Evolutionary conservation across 2,329 filamentous ascomycete species (phyloP).

Genomic region (Arthroderma uncinatum): DNA sequence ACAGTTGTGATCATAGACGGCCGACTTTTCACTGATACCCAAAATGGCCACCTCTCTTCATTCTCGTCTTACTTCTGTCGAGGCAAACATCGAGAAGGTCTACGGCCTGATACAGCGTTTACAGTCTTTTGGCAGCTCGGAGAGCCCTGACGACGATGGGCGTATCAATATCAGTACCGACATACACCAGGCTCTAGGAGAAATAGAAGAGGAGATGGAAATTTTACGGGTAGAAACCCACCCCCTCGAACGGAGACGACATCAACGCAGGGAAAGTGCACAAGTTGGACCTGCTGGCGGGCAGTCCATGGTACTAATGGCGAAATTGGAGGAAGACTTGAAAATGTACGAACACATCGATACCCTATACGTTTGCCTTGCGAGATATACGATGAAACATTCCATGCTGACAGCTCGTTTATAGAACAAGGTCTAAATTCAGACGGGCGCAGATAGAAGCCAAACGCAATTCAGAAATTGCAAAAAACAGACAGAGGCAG

Average conservation of each 20-base stretch:
- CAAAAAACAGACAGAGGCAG: slow-evolving; percentile 65
- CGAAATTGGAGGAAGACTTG: slow-evolving; percentile 58
- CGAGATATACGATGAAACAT: slow-evolving; percentile 14
- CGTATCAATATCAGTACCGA: slow-evolving; percentile 66
- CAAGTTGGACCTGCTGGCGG: slow-evolving; percentile 52
- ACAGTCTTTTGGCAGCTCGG: slow-evolving; percentile 51
- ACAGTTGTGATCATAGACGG: too few species aligned
- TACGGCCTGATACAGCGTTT: slow-evolving; percentile 47
- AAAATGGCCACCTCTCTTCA: slow-evolving; percentile 29
- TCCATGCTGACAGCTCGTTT: slow-evolving; percentile 25
- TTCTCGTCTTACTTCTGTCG: slow-evolving; percentile 42
- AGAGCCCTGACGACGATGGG: slow-evolving; percentile 50
- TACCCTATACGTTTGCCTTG: too few species aligned
- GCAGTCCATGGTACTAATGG: slow-evolving; percentile 54
- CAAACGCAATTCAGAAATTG: slow-evolving; percentile 60
- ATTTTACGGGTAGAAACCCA: slow-evolving; percentile 64
- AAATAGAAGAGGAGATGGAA: slow-evolving; percentile 74
- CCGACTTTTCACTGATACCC: background rate
- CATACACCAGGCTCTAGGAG: slow-evolving; percentile 65
- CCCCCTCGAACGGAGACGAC: slow-evolving; percentile 43
- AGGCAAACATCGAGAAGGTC: slow-evolving; percentile 43
- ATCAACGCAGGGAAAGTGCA: slow-evolving; percentile 38
- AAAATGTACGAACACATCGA: slow-evolving; percentile 45
- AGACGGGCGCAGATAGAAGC: slow-evolving; percentile 71
- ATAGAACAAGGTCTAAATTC: slow-evolving; percentile 54